phyloP scores from a whole-genome alignment of 257 asterid genomes.

The Avicennia marina region DNA sequence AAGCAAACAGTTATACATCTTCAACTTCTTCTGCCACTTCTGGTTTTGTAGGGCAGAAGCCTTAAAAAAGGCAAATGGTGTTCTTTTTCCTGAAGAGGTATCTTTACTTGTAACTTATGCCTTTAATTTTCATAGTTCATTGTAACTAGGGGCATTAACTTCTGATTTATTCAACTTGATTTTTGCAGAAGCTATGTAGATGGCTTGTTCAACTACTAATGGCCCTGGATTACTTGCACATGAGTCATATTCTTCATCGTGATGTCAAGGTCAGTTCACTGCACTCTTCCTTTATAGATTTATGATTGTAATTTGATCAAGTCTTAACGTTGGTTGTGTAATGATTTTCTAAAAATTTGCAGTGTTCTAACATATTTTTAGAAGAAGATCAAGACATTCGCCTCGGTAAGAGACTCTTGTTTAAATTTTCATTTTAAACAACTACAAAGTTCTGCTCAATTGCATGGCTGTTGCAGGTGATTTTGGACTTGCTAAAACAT shows the following conservation, averaged over 20 bases:
- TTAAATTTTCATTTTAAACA: neutral
- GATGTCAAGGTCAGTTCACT: conserved; percentile 83
- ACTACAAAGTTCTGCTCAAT: conserved; percentile 15
- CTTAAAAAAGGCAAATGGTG: conserved; percentile 63
- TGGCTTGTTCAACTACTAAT: conserved; percentile 91
- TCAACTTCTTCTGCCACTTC: conserved; percentile 14
- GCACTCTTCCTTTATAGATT: no score
- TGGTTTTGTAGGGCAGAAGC: conserved; percentile 73
- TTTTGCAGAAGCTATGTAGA: conserved; percentile 67
- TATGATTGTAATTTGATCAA: no score
- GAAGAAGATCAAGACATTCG: conserved; percentile 81
- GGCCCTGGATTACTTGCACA: conserved; percentile 90
- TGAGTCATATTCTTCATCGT: conserved; percentile 81
- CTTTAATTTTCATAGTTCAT: neutral
- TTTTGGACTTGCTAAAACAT: conserved; percentile 87
- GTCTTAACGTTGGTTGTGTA: no score
- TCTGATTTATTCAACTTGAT: conserved; percentile 17
- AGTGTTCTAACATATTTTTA: conserved; percentile 91
- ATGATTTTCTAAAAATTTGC: conserved; percentile 42
- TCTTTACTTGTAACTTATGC: no score
- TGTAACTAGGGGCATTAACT: neutral
- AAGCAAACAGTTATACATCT: no score
- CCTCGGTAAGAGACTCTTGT: conserved; percentile 51
- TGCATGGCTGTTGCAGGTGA: conserved; percentile 55
- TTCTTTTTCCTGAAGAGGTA: conserved; percentile 79